These are phyloP conservation scores for Malus hybrid DNA, from an alignment of 331 rosid genomes.

Conservation along the genomic window DNA sequence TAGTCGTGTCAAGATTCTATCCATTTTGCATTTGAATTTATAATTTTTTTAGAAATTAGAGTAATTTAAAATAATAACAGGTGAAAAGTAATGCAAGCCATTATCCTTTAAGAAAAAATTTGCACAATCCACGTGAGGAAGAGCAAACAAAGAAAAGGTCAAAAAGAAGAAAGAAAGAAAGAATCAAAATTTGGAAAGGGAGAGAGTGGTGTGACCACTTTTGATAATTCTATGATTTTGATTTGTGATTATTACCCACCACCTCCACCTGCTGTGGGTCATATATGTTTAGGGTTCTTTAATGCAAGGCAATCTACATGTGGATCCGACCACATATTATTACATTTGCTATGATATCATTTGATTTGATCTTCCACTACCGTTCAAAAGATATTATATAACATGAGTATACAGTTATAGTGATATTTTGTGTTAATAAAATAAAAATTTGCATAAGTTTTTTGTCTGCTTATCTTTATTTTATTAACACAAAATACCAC, in stretches of 20 bases:
- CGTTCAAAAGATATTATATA: not conserved
- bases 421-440: too few relatives aligned
- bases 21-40: not conserved
- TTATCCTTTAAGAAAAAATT: conserved; percentile 2
- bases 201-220: conserved; percentile 4
- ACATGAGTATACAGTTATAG: too few relatives aligned
- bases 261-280: conserved; percentile 16
- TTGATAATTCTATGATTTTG: conserved; percentile 8
- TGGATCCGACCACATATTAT: conserved; percentile 13
- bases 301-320: not conserved
- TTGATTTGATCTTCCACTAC: conserved; percentile 13
- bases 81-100: not conserved
- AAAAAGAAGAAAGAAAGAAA: conserved; percentile 19
- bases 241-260: conserved; percentile 29
- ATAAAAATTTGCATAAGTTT: too few relatives aligned
- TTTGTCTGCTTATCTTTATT: too few relatives aligned
- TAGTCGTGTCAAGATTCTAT: not conserved
- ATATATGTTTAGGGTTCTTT: conserved; percentile 7
- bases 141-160: conserved; percentile 24
- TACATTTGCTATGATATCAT: not conserved
- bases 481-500: not conserved
- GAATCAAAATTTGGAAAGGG: conserved; percentile 13
- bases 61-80: not conserved
- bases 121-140: conserved; percentile 36
- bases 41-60: not conserved